Evolutionary conservation across 306 rosid genomes (phyloP).

Genomic region (Cajanus cajan): DNA sequence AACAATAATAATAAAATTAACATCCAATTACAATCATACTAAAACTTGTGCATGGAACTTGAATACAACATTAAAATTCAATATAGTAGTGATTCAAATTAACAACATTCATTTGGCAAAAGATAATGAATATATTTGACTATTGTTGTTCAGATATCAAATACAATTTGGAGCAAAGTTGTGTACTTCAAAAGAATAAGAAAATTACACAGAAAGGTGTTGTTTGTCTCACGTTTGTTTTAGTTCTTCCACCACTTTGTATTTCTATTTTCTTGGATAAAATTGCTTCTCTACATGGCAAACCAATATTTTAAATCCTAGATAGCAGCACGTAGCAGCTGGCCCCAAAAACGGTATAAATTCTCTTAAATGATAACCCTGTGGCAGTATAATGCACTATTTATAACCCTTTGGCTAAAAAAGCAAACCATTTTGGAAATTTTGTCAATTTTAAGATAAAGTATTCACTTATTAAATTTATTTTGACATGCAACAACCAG

Average conservation of each 20-base stretch:
- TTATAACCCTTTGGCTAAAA: too few relatives aligned
- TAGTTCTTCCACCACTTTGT: background rate
- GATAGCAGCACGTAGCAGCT: too few relatives aligned
- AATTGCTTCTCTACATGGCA: background rate
- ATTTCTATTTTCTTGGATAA: too few relatives aligned
- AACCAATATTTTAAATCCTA: background rate
- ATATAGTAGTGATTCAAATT: background rate
- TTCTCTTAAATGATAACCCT: too few relatives aligned
- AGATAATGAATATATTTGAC: constrained; percentile 7
- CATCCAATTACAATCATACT: background rate
- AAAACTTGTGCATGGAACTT: background rate
- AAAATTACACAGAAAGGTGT: background rate
- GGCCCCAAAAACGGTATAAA: too few relatives aligned
- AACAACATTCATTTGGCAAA: background rate
- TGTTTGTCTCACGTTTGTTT: background rate
- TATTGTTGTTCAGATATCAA: background rate
- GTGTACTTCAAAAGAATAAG: background rate
- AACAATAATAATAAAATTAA: background rate
- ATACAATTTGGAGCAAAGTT: background rate
- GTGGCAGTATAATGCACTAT: too few relatives aligned
- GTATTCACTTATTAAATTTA: background rate
- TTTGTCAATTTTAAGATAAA: background rate
- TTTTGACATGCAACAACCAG: background rate
- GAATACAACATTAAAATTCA: background rate
- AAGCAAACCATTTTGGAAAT: background rate